These are phyloP conservation scores for Trichoderma reesei DNA, from an alignment of 495 filamentous ascomycete species.

Conservation along the genomic window DNA sequence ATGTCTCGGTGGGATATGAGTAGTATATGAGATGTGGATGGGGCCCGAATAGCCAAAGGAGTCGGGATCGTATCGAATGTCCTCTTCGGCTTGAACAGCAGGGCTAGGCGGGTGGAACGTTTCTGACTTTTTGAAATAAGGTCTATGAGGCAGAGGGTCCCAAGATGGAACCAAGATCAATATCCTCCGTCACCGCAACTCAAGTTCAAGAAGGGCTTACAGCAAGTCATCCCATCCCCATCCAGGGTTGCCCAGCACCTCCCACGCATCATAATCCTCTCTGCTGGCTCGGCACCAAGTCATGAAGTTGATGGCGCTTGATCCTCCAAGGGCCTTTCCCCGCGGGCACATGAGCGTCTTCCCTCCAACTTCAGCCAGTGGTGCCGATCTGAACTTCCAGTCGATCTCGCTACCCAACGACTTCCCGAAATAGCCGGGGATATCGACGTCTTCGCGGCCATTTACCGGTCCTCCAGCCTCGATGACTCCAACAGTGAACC, in stretches of 20 bases:
- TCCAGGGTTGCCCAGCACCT: conserved; percentile 38
- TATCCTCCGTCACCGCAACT: too few species aligned
- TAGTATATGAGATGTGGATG: not conserved
- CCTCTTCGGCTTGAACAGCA: not conserved
- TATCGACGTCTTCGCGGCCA: not conserved
- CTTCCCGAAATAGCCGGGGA: not conserved
- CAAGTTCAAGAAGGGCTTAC: conserved; percentile 12
- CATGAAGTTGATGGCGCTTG: conserved; percentile 12
- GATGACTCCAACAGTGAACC: not conserved
- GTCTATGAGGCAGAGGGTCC: not conserved
- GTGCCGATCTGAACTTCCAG: not conserved
- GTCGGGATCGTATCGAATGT: not conserved
- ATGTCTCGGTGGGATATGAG: not conserved
- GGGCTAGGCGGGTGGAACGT: not conserved
- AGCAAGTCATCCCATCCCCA: conserved; percentile 19
- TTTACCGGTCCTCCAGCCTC: not conserved
- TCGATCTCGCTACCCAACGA: not conserved
- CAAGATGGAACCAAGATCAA: not conserved
- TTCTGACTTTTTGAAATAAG: not conserved
- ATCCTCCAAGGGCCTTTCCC: conserved; percentile 12
- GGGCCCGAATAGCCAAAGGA: not conserved
- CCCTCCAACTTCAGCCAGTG: not conserved
- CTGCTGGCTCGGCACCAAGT: conserved; percentile 36
- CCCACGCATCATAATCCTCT: conserved; percentile 43
- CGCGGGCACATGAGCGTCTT: not conserved